Base-by-base conservation (phyloP, 2,329 filamentous ascomycete species). In the Microcyclospora tardicrescens region DNA sequence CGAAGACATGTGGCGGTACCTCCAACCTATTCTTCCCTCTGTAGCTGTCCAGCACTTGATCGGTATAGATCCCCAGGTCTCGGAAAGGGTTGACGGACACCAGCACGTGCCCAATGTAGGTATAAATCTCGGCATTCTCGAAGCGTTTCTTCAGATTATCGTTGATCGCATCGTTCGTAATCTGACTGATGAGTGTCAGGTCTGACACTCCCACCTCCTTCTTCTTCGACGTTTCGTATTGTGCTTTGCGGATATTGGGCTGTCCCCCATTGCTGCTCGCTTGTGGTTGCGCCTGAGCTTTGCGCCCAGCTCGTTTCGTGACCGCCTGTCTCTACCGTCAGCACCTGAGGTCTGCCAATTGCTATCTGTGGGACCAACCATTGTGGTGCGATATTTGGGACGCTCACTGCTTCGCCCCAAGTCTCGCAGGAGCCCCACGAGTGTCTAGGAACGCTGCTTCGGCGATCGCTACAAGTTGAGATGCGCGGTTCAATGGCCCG, bases 201-300 rank as follows among this genome's bases (percentile, higher is more conserved):
- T 98, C 91, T 39, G 91, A 95, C 39, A 98, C 91, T 50, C 91
- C 91, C 53, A 98, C 91, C 65, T 98, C 87, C 75, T 94, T 96
- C 79, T 96, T 98, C 74, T 96, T 96, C 49, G 80, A 84, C 44
- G 79, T 84, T 62, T 98, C 91, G 65, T 93, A 98, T 44, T 84
- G 84, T 47, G 91, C 91, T 68, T 96, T 96, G 66, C 87, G 89
- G 52, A 93, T 84, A 64, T 84, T 84, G 46, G 77, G 67, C 52
- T 71, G 68, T 46, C 65, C 67, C 2, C 33, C 38, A 53, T 53
- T 35, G 19, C 32, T 37, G 38, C 42, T 38, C 30, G 47, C 62
- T 33, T 53, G 43, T 32, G 52, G 50, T 58, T 63, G 59, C 36
- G 59, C 54, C 47, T 58, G 59, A 36, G 59, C 61, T 58, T 71